Evolutionary conservation across 2,329 filamentous ascomycete genomes (phyloP).

Genomic region (Fusarium veterinarium): DNA sequence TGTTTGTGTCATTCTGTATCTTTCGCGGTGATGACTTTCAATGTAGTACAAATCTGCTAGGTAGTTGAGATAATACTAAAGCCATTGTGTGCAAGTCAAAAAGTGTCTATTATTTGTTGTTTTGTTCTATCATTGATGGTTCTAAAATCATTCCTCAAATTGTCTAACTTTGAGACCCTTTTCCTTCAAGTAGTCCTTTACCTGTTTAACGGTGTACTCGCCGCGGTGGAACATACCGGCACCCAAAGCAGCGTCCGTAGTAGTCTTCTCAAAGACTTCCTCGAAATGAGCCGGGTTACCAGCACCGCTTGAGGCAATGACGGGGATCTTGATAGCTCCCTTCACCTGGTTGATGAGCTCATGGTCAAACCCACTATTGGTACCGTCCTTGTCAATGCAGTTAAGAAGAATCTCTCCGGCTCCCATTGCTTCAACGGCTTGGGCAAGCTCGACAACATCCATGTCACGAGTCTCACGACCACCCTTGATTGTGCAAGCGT

Average conservation of each 20-base stretch:
- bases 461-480: slow-evolving; percentile 94
- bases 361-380: slow-evolving; percentile 92
- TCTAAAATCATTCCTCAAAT: slow-evolving; percentile 69
- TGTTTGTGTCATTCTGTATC: slow-evolving; percentile 18
- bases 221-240: slow-evolving; percentile 98
- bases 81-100: slow-evolving; percentile 1
- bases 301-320: slow-evolving; percentile 94
- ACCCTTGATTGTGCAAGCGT: slow-evolving; percentile 96
- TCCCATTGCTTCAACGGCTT: slow-evolving; percentile 95
- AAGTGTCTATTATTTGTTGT: slow-evolving; percentile 11
- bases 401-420: slow-evolving; percentile 94
- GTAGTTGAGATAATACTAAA: slow-evolving; percentile 29
- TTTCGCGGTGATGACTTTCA: slow-evolving; percentile 13
- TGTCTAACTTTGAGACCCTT: slow-evolving; percentile 82
- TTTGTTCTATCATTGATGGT: slow-evolving; percentile 12
- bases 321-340: slow-evolving; percentile 85
- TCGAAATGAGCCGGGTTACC: slow-evolving; percentile 89
- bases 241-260: slow-evolving; percentile 90
- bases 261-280: slow-evolving; percentile 88
- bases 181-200: slow-evolving; percentile 82
- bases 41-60: slow-evolving; percentile 15
- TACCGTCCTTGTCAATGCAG: slow-evolving; percentile 97
- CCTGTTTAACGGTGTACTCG: slow-evolving; percentile 93
- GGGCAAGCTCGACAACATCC: slow-evolving; percentile 88
- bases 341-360: slow-evolving; percentile 94